phyloP scores from a whole-genome alignment of 345 rosid genomes.

The Corchorus olitorius region DNA sequence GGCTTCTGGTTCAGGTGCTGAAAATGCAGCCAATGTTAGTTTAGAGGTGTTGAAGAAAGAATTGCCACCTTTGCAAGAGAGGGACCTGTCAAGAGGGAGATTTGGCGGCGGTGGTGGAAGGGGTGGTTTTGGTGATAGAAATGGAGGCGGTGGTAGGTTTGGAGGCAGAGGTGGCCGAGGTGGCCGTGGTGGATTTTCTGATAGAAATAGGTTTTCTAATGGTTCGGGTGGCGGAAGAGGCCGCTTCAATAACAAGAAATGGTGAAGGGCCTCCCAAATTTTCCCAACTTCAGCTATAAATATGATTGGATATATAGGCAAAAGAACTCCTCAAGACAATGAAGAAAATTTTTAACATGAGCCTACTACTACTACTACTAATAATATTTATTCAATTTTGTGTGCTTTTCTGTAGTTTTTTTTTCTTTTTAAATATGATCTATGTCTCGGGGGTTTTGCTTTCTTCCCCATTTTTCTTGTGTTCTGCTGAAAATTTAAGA shows the following conservation, averaged over 20 bases:
- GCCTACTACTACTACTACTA: background rate
- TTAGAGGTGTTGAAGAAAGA: constrained; percentile 58
- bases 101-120: constrained; percentile 50
- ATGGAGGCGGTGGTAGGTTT: constrained; percentile 36
- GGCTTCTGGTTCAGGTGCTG: constrained; percentile 42
- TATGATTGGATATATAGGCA: background rate
- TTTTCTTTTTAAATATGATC: background rate
- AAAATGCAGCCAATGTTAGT: constrained; percentile 67
- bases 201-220: constrained; percentile 38
- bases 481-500: background rate
- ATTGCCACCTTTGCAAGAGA: constrained; percentile 78
- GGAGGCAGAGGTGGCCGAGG: constrained; percentile 40
- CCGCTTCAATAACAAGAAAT: constrained; percentile 25
- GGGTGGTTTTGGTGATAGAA: constrained; percentile 37
- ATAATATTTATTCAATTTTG: background rate
- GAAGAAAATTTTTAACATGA: background rate
- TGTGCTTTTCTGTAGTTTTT: background rate
- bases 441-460: background rate
- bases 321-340: background rate
- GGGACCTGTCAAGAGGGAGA: constrained; percentile 61
- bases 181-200: constrained; percentile 46
- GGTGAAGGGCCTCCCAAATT: constrained; percentile 29
- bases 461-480: background rate
- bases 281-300: background rate
- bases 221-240: constrained; percentile 44